Evolutionary conservation across 306 rosid genomes (phyloP), one percentile per base, ranked within the genome.

Genomic region (Alnus rubra): DNA sequence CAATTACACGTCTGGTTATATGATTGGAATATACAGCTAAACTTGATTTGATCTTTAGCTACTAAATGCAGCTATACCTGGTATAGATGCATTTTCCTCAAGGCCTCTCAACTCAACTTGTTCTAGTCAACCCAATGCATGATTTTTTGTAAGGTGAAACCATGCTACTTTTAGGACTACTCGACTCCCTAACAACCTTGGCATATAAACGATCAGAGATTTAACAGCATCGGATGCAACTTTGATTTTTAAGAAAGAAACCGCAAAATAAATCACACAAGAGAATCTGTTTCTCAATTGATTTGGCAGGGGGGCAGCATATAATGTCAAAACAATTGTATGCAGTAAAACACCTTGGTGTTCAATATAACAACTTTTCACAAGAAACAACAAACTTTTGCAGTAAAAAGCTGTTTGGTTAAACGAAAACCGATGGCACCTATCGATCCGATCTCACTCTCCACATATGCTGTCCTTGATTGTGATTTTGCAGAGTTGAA

Each of bases 401-500:
- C 45, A 15, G 4, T 64, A 10, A 62, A 31, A 62, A 30, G n/a
- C 45, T 14, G 16, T 12, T 62, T 33, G 19, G 3, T 30, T 31
- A 62, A 62, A 3, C 44, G 13, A 12, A 62, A 62, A 62, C 42
- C 1, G 45, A 35, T 33, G 69, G 23, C 56, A 63, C 60, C 72
- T 23, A 47, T 53, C 44, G 28, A 49, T 63, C 71, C 18, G 84
- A 74, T 87, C 76, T 83, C 39, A 76, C 90, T 75, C 86, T 92
- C 97, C 97, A 86, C 4, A 49, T 39, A 65, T 84, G 88, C 80
- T 76, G 94, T 44, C 74, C 69, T 81, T 82, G 88, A 65, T 47
- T 56, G 16, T 30, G 50, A 64, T 30, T 51, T n/a, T 53, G 68
- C 86, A 31, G 86, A 13, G 78, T 54, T 55, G 78, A 64, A 78